Evolutionary conservation across 2,329 filamentous ascomycete species (phyloP).

Genomic region (Huntiella bhutanensis): DNA sequence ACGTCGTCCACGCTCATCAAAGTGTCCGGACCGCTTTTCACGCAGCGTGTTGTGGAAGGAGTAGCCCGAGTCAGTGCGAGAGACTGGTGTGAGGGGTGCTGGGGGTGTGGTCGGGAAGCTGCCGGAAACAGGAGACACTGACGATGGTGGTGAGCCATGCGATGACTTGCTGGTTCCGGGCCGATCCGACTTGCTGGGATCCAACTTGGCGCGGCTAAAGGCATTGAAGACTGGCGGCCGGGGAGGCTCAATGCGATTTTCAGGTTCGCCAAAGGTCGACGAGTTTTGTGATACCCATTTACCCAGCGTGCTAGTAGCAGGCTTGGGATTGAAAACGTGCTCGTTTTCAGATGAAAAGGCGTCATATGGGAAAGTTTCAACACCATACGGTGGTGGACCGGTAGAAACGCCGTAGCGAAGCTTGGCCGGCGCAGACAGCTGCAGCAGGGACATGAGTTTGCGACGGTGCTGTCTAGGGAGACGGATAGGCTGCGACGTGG

Average conservation of each 20-base stretch:
- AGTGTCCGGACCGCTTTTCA: conserved; percentile 88
- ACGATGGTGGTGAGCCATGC: conserved; percentile 41
- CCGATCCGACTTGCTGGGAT: conserved; percentile 48
- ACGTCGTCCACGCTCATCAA: conserved; percentile 61
- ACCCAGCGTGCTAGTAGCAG: conserved; percentile 53
- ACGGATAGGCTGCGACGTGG: conserved; percentile 55
- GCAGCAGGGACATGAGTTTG: conserved; percentile 74
- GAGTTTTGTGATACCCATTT: conserved; percentile 85
- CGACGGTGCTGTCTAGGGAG: conserved; percentile 76
- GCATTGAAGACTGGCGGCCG: conserved; percentile 71
- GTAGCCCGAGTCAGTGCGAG: conserved; percentile 80
- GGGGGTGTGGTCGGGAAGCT: conserved; percentile 55
- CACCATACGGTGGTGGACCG: conserved; percentile 82
- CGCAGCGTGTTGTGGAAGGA: conserved; percentile 68
- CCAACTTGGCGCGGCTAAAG: conserved; percentile 59
- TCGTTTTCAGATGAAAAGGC: conserved; percentile 76
- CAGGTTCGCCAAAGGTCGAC: conserved; percentile 58
- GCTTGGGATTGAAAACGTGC: conserved; percentile 54
- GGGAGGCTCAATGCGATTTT: conserved; percentile 25
- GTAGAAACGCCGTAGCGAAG: conserved; percentile 66
- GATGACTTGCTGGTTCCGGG: conserved; percentile 55
- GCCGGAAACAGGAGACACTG: conserved; percentile 57
- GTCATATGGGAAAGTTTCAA: conserved; percentile 83
- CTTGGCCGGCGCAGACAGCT: conserved; percentile 78
- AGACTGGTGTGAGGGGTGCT: conserved; percentile 48